Evolutionary conservation across 441 rosid species (phyloP).

Genomic region (Melastoma candidum): DNA sequence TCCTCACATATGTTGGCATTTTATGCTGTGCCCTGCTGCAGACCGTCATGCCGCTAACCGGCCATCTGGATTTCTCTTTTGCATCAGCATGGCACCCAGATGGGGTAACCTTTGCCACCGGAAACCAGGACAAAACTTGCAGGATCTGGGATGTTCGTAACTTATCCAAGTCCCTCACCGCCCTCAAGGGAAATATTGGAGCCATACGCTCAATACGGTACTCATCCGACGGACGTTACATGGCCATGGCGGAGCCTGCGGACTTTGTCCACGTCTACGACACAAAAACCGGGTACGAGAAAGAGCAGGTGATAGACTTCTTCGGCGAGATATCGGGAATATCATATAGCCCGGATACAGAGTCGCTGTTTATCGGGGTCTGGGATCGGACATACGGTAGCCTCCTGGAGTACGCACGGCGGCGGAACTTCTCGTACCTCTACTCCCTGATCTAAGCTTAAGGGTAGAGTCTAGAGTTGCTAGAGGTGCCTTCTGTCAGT

Average conservation of each 20-base stretch:
- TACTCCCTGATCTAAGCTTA: slow-evolving; percentile 37
- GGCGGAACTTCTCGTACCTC: slow-evolving; percentile 52
- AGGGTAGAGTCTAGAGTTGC: neutral
- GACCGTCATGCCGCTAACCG: slow-evolving; percentile 32
- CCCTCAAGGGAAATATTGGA: slow-evolving; percentile 55
- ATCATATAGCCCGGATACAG: slow-evolving; percentile 60
- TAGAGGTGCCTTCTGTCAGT: neutral
- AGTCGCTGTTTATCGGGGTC: slow-evolving; percentile 57
- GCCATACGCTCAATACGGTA: slow-evolving; percentile 56
- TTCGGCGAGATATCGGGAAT: slow-evolving; percentile 70
- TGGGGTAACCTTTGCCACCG: slow-evolving; percentile 65
- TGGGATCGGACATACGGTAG: slow-evolving; percentile 74
- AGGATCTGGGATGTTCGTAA: slow-evolving; percentile 55
- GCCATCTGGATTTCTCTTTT: slow-evolving; percentile 61
- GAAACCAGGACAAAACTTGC: slow-evolving; percentile 68
- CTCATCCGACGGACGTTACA: slow-evolving; percentile 43
- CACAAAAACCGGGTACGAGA: slow-evolving; percentile 35
- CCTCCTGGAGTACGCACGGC: slow-evolving; percentile 56
- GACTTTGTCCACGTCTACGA: slow-evolving; percentile 65
- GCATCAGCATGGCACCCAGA: slow-evolving; percentile 72
- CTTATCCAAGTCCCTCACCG: slow-evolving; percentile 42
- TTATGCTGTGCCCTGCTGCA: slow-evolving; percentile 16
- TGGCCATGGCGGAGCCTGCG: slow-evolving; percentile 70
- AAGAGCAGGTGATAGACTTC: slow-evolving; percentile 63
- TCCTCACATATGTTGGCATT: neutral